A percentile compares a stretch with the other conserved stretches of the same genome.
These are phyloP conservation scores for Gossypium longicalyx DNA, from an alignment of 345 rosid species.

Conservation along the genomic window DNA sequence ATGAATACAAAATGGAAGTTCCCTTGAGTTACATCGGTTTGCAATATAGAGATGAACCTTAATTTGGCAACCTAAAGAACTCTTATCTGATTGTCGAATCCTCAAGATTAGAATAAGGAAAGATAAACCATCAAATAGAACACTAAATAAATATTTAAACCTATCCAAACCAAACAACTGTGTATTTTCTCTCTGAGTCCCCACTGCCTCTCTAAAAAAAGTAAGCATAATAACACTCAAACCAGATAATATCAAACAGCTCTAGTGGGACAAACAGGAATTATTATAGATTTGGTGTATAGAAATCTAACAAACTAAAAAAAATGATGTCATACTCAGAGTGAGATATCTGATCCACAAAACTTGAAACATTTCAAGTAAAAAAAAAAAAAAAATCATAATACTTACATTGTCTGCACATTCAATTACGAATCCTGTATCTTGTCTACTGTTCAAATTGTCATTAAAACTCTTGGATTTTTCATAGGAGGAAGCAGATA, in stretches of 20 bases:
- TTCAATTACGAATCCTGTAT: conserved; percentile 29
- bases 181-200: not conserved
- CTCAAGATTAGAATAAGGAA: not conserved
- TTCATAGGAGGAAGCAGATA: conserved; percentile 52
- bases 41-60: not conserved
- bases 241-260: not conserved
- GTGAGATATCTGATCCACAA: not conserved
- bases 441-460: conserved; percentile 24
- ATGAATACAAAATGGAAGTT: not conserved
- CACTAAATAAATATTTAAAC: not conserved
- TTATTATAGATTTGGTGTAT: not conserved
- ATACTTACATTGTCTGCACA: conserved; percentile 53
- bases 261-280: not conserved
- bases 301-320: not conserved
- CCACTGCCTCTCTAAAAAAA: not conserved
- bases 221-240: not conserved
- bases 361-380: not conserved
- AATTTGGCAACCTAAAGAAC: not conserved
- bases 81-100: not conserved
- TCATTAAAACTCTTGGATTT: conserved; percentile 26
- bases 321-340: not conserved
- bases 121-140: not conserved
- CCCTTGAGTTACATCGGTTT: conserved; percentile 1
- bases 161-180: not conserved
- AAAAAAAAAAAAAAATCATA: not conserved